Base-by-base conservation (phyloP, 768 basidiomycete species). In the Dioszegia crocea region DNA sequence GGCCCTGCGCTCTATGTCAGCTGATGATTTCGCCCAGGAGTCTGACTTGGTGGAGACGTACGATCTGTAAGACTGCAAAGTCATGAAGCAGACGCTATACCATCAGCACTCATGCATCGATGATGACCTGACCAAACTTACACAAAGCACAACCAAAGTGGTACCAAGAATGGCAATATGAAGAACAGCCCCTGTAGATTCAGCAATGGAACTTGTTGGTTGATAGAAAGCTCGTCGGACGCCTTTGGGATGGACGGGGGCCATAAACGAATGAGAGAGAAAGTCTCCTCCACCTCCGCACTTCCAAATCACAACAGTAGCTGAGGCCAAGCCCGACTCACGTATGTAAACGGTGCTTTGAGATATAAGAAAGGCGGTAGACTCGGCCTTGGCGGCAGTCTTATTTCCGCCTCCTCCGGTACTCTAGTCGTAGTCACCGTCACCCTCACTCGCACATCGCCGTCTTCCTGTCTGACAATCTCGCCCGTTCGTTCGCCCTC, bases 331-430 rank as follows among this genome's bases (percentile, higher is more conserved):
- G 11, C 23, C 16, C 16, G 33, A 62, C 67, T 62, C 46, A 73
- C 68, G 59, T 67, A 65, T 33, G 60, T 65, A 51, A 67, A 65
- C 14, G 70, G 70, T 58, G 51, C 63, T 24, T 59, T 57, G 60
- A 67, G 38, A 40, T 67, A 56, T 16, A 73, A 67, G 23, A 70
- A 55, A 4, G 65, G 67, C 14, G 71, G 71, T 16, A 65, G 48
- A 5, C 24, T 29, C 30, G 62, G 68, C 31, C 62, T 48, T 23
- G 10, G 21, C 36, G 19, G 40, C 24, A 49, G 21, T n/a, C 47
- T 39, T 36, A 19, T 45, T 26, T 40, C n/a, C 17, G 56, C 16
- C 36, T 45, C 48, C 6, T 4, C n/a, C 23, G 23, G 38, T 1
- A n/a, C n/a, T 10, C 31, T 36, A 21, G 17, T 39, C 17, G 36